phyloP scores from a whole-genome alignment of 192 early-diverging fungal species.

The Gonapodya prolifera region DNA sequence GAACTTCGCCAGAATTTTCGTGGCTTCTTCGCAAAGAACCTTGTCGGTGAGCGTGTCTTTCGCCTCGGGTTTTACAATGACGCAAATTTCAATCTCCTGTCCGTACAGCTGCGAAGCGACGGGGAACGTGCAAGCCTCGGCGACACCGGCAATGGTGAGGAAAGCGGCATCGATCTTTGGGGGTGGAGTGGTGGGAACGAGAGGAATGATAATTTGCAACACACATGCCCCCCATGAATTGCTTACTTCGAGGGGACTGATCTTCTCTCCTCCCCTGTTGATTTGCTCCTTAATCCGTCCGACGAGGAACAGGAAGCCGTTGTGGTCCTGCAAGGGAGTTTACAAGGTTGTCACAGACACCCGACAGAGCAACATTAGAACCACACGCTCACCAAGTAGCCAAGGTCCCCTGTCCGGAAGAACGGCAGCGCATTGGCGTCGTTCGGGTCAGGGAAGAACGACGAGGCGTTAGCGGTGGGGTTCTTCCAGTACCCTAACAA shows the following conservation, averaged over 20 bases:
- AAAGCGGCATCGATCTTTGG: conserved; percentile 22
- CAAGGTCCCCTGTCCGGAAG: conserved; percentile 49
- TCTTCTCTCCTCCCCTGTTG: conserved; percentile 83
- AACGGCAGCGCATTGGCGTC: conserved; percentile 21
- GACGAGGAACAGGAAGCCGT: conserved; percentile 65
- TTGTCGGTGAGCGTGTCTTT: conserved; percentile 30
- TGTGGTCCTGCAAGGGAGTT: conserved; percentile 63
- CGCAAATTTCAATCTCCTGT: conserved; percentile 66
- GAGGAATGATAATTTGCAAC: neutral
- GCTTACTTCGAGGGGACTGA: conserved; percentile 76
- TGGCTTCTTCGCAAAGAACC: conserved; percentile 32
- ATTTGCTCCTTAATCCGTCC: conserved; percentile 85
- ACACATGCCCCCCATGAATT: neutral
- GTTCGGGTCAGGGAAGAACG: conserved; percentile 41
- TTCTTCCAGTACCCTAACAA: conserved; percentile 55
- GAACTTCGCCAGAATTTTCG: conserved; percentile 46
- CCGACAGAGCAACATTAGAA: neutral
- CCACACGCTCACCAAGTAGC: neutral
- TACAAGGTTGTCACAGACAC: conserved; percentile 29
- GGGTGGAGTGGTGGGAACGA: too few relatives aligned
- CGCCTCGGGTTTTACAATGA: conserved; percentile 36
- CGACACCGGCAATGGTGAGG: conserved; percentile 50
- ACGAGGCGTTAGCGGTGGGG: conserved; percentile 40
- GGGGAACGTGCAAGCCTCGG: conserved; percentile 65
- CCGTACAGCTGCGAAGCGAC: conserved; percentile 65